Evolutionary conservation across 129 eudicot genomes (phyloP).

Genomic region (Chrysanthemum seticuspe): DNA sequence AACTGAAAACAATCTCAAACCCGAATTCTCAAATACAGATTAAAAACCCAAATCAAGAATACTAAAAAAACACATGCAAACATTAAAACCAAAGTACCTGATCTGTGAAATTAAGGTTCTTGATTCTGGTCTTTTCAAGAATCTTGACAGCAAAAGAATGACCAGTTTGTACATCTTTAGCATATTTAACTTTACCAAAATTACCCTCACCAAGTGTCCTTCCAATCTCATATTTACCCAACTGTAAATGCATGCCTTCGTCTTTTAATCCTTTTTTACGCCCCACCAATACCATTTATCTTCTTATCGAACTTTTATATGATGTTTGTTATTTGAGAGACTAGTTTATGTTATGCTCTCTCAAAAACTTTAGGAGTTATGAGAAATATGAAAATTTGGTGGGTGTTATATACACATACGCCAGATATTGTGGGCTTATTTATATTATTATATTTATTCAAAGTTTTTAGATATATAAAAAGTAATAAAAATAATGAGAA

Average conservation of each 20-base stretch:
- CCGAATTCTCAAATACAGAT: not conserved
- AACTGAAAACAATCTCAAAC: not conserved
- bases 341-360: conserved; percentile 11
- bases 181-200: conserved; percentile 85
- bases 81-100: conserved; percentile 46
- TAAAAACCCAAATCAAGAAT: not conserved
- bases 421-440: conserved; percentile 18
- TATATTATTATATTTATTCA: not conserved
- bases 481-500: not conserved
- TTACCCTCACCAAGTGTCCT: conserved; percentile 89
- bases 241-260: conserved; percentile 66
- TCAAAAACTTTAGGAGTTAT: not conserved
- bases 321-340: conserved; percentile 1
- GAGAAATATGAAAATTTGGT: not conserved
- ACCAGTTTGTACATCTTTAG: conserved; percentile 62
- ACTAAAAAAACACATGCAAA: not conserved
- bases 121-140: conserved; percentile 62
- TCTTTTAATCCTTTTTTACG: conserved; percentile 27
- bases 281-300: conserved; percentile 41
- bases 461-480: not conserved
- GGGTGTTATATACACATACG: conserved; percentile 17
- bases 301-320: not conserved
- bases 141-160: conserved; percentile 79
- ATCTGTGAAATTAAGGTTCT: conserved; percentile 73
- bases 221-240: conserved; percentile 90